A percentile compares a stretch with the other conserved stretches of the same genome.
Conservation (phyloP, 2,329 filamentous ascomycete species). For the Fusarium annulatum region DNA sequence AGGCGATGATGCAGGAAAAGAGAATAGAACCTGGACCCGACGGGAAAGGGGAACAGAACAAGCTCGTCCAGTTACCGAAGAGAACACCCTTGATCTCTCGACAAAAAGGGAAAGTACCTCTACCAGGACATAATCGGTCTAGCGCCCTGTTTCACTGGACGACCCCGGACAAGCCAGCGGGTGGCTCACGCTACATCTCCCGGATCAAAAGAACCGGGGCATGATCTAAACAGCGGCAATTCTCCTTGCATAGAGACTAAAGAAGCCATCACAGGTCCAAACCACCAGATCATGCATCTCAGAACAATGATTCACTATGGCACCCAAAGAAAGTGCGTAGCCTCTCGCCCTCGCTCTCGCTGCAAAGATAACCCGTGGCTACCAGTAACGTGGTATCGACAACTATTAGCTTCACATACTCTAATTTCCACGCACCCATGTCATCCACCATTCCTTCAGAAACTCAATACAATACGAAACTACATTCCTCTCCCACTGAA, state of each 20-base stretch:
- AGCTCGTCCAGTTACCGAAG: constrained; percentile 1
- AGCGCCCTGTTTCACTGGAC: constrained; percentile 40
- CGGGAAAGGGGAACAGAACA: constrained; percentile 15
- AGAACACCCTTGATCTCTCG: not conserved
- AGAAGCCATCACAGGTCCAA: constrained; percentile 6
- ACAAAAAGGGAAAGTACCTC: constrained; percentile 13
- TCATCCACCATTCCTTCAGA: constrained; percentile 4
- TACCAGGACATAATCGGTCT: constrained; percentile 14
- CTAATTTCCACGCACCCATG: constrained; percentile 12
- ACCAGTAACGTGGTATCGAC: not conserved
- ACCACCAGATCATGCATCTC: constrained; percentile 12
- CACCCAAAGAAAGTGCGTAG: not conserved
- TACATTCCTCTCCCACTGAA: constrained; percentile 9
- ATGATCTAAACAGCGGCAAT: constrained; percentile 10
- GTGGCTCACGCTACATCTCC: constrained; percentile 29
- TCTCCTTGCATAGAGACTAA: not conserved
- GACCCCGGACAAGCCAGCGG: constrained; percentile 22
- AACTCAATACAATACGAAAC: not conserved
- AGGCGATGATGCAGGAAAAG: not conserved
- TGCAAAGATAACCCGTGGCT: constrained; percentile 2
- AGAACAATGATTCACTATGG: not conserved
- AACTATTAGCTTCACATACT: not conserved
- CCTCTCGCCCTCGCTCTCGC: constrained; percentile 11
- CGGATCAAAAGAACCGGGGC: not conserved
- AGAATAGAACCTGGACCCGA: not conserved